These are phyloP conservation scores for Sporothrix brunneoviolacea DNA, from an alignment of 2,329 filamentous ascomycete species.

Conservation along the genomic window DNA sequence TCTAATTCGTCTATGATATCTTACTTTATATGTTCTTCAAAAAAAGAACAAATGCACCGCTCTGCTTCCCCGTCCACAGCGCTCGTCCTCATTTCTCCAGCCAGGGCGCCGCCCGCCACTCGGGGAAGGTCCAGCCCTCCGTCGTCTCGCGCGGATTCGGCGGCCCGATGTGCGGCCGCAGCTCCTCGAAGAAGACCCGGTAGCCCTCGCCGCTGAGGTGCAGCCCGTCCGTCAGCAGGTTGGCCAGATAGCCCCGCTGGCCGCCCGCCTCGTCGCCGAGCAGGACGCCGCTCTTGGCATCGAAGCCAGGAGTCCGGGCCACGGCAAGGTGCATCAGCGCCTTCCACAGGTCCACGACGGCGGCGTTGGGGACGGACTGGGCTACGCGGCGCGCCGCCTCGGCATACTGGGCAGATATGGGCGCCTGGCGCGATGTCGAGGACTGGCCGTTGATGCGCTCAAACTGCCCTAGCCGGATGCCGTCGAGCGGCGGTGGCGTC, in stretches of 20 bases:
- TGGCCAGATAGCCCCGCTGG: slow-evolving; percentile 43
- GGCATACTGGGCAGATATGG: slow-evolving; percentile 50
- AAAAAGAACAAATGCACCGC: too few relatives aligned
- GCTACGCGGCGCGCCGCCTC: slow-evolving; percentile 59
- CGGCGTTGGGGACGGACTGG: slow-evolving; percentile 57
- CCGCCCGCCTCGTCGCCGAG: slow-evolving; percentile 46
- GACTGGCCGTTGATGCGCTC: slow-evolving; percentile 41
- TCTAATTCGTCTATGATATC: too few relatives aligned
- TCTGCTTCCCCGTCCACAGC: too few relatives aligned
- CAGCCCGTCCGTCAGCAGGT: slow-evolving; percentile 50
- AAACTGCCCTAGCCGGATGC: slow-evolving; percentile 54
- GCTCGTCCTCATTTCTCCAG: slow-evolving; percentile 12
- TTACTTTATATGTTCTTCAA: too few relatives aligned
- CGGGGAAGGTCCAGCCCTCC: slow-evolving; percentile 37
- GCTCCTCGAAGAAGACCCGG: slow-evolving; percentile 42
- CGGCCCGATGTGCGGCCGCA: slow-evolving; percentile 42
- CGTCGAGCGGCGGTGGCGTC: slow-evolving; percentile 75
- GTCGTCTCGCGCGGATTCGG: slow-evolving; percentile 33
- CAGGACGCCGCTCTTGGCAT: slow-evolving; percentile 37
- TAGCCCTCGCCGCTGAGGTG: slow-evolving; percentile 52
- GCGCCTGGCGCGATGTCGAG: slow-evolving; percentile 37
- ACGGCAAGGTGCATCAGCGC: slow-evolving; percentile 66
- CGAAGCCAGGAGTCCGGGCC: slow-evolving; percentile 50
- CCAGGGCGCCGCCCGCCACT: slow-evolving; percentile 35
- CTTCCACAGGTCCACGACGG: slow-evolving; percentile 73